Conservation (phyloP, 1,284 basidiomycete genomes). For the Rhizopogon parksii region DNA sequence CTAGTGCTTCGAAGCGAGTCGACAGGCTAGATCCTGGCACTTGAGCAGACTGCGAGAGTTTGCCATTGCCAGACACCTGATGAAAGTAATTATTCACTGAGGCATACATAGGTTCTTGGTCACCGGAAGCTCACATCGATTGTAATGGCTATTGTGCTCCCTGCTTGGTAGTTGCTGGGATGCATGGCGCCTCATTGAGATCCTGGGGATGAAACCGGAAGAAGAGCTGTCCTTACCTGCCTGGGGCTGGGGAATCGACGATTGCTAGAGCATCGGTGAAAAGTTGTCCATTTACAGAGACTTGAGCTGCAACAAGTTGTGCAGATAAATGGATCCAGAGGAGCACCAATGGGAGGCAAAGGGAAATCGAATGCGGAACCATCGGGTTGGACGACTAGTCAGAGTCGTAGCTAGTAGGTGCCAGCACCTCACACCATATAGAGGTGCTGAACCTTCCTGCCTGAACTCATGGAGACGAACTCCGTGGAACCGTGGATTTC, state of each 20-base stretch:
- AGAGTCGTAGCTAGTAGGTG: too few relatives aligned
- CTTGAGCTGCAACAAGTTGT: slow-evolving; percentile 13
- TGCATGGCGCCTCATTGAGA: neutral
- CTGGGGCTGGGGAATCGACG: slow-evolving; percentile 38
- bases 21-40: slow-evolving; percentile 30
- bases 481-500: too few relatives aligned
- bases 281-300: slow-evolving; percentile 33
- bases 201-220: neutral
- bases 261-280: slow-evolving; percentile 45
- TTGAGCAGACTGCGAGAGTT: slow-evolving; percentile 30
- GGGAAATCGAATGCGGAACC: neutral
- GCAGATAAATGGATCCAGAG: neutral
- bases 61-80: slow-evolving; percentile 42
- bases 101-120: neutral
- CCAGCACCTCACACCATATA: too few relatives aligned
- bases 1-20: slow-evolving; percentile 22
- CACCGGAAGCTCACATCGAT: neutral
- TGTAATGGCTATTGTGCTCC: neutral
- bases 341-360: neutral
- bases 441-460: too few relatives aligned
- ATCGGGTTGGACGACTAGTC: too few relatives aligned
- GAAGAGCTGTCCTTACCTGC: slow-evolving; percentile 29
- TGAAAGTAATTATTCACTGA: neutral
- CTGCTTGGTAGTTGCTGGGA: neutral
- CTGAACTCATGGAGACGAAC: too few relatives aligned